Conservation (phyloP, 2,329 filamentous ascomycete genomes). For the Colletotrichum lindemuthianum region DNA sequence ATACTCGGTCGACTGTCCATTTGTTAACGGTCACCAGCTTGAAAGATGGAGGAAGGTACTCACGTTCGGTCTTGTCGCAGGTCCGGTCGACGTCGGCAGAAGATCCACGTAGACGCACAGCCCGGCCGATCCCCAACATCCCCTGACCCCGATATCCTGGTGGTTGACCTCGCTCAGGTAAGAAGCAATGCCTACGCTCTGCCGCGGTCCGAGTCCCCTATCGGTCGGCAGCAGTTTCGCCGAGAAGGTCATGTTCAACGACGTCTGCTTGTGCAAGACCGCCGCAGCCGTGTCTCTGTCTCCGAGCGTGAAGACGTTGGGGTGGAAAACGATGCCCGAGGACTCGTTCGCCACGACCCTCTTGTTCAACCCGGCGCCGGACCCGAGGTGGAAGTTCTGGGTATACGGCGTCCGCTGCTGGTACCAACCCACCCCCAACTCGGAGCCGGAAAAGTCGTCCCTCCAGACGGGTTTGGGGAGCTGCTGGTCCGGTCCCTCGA, state of each 20-base stretch:
- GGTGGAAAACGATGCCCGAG: slow-evolving; percentile 44
- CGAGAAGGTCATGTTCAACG: slow-evolving; percentile 44
- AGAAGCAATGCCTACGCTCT: slow-evolving; percentile 41
- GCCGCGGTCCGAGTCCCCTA: slow-evolving; percentile 34
- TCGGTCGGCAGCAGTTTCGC: slow-evolving; percentile 37
- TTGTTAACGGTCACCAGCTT: background rate
- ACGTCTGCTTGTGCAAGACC: slow-evolving; percentile 43
- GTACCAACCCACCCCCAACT: slow-evolving; percentile 24
- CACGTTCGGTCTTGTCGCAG: slow-evolving; percentile 22
- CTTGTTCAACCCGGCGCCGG: slow-evolving; percentile 1
- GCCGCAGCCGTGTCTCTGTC: slow-evolving; percentile 44
- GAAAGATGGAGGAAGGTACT: background rate
- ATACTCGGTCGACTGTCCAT: slow-evolving; percentile 31
- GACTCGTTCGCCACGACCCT: slow-evolving; percentile 4
- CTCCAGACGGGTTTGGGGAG: slow-evolving; percentile 13
- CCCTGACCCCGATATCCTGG: slow-evolving; percentile 42
- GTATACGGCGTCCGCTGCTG: slow-evolving; percentile 31
- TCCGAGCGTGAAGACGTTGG: slow-evolving; percentile 42
- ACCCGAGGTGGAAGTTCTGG: slow-evolving; percentile 18
- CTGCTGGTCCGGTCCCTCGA: slow-evolving; percentile 20
- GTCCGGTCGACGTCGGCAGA: slow-evolving; percentile 18
- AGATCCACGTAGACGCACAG: slow-evolving; percentile 36
- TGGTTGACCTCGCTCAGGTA: slow-evolving; percentile 42
- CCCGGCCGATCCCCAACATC: slow-evolving; percentile 38
- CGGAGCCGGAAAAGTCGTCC: slow-evolving; percentile 12